Evolutionary conservation across 2,329 filamentous ascomycete species (phyloP), one percentile per base, ranked within the genome.

Genomic region (Ascochyta rabiei): DNA sequence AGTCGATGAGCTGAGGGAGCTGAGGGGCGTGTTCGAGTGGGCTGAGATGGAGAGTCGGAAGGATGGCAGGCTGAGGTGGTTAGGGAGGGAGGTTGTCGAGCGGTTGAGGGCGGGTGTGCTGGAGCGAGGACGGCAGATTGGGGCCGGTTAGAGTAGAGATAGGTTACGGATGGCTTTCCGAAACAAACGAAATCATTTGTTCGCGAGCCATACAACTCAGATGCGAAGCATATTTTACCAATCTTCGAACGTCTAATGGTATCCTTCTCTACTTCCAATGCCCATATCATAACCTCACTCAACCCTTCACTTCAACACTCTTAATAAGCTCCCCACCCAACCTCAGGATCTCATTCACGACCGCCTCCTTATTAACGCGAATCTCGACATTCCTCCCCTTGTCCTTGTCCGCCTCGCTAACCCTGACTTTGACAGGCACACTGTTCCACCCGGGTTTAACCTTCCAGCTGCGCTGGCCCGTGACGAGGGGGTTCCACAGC

Each of bases 341-440:
- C 58, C 82, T 84, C 37, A 85, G 85, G 72, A 96, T 90, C 76
- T 95, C 91, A 28, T 85, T 79, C 45, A 93, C 67, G 5, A 95
- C 85, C 0, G 83, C 87, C 37, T 80, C 79, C 62, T 83, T 84
- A 64, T 95, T 91, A 6, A 92, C 75, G 60, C 83, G 81, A 21
- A 89, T 84, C 19, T 82, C 67, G 4, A 76, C 76, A 45, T 76
- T 30, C 34, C 7, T 45, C 15, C 33, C 77, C 8, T 71, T 77
- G 4, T 78, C 77, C 6, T 75, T 79, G 0, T 70, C 75, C 0
- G 67, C 74, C 10, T 68, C 71, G 48, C 26, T 55, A 10, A 51
- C 55, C 33, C 61, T 66, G 37, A 57, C 57, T n/a, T 52, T 54
- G 1, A 79, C 68, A 56, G 88, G 84, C 74, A 84, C 76, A 51